Base-by-base conservation (phyloP, 768 basidiomycete species). In the Phanerochaete carnosa region DNA sequence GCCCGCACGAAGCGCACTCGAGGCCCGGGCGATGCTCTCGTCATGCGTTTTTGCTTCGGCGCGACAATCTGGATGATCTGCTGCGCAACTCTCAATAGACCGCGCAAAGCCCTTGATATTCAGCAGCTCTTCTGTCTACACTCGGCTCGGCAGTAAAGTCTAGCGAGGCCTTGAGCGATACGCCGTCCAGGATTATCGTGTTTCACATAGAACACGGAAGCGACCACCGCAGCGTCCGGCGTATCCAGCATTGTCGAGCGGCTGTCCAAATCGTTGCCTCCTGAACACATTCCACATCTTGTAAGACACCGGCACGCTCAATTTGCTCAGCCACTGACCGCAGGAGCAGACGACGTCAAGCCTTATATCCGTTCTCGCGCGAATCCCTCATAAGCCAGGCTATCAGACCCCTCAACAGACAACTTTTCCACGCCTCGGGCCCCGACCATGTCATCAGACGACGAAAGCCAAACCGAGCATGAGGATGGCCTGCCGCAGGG, bases 381-480 rank as follows among this genome's bases (percentile, higher is more conserved):
- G 22, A 11, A 45, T 16, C 16, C 39, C 37, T 55, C 53, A 12
- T 50, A 45, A 15, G 25, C 37, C 35, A 35, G 1, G 35, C 11
- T 8, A 22, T 56, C 37, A 45, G 23, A 33, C 13, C 15, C 19
- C 51, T 32, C 30, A 23, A 32, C 30, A 43, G 39, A 7, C 19
- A 9, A 19, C 29, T 32, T 52, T 52, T 52, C 28, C 51, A 52
- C 51, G 51, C 51, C n/a, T 43, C 56, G 56, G 56, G 30, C 46
- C 43, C 56, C 43, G 56, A 57, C 55, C 3, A 57, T 57, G 50
- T 88, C 87, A 33, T 80, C 81, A 59, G 87, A 88, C 68, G 86
- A 88, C 39, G 86, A 89, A 30, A 77, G 73, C 70, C 77, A 82
- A 67, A 83, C 85, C 7, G 82, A 84, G 0, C 65, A 62, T 47